Base-by-base conservation (phyloP, 2,329 filamentous ascomycete species). In the Hymenoscyphus fructigenus region DNA sequence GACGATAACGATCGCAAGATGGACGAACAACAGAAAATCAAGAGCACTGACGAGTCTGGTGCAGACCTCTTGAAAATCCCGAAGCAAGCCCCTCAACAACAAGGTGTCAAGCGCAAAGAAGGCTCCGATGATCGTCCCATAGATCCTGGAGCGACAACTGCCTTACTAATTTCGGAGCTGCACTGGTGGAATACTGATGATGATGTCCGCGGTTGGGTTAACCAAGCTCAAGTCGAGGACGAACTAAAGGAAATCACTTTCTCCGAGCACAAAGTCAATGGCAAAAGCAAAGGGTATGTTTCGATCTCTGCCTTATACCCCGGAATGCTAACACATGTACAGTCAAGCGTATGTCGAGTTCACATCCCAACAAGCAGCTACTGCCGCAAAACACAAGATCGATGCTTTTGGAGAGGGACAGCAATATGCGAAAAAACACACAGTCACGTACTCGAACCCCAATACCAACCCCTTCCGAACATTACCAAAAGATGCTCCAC, bases 121-220 rank as follows among this genome's bases (percentile, higher is more conserved):
- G 83, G 81, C 10, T 84, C 85, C 2, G 85, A 87, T 65, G 84
- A 86, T 32, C 73, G 85, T 28, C 83, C 84, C 3, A 80, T 88
- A 59, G 87, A 89, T 67, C 81, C 84, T 1, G 80, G 80, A 63
- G 86, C 86, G 1, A 88, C 86, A 1, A 82, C 88, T 28, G 93
- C 93, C 0, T 79, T 98, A 34, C 87, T 96, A 76, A 86, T 98
- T 62, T 93, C 92, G 2, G 95, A 98, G 59, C 82, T 99, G 10
- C 91, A 91, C 77, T 99, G 95, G 95, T 98, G 94, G 94, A 93
- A 89, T 34, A 96, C 91, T 2, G 95, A 99, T 75, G 95, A 99
- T 74, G 93, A 98, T 72, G 87, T 99, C 64, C 90, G 95, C 61
- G 91, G 90, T 60, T 97, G 93, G 91, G 84, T 91, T 28, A 88